Evolutionary conservation across 495 filamentous ascomycete species (phyloP).

Genomic region (Aspergillus taichungensis): DNA sequence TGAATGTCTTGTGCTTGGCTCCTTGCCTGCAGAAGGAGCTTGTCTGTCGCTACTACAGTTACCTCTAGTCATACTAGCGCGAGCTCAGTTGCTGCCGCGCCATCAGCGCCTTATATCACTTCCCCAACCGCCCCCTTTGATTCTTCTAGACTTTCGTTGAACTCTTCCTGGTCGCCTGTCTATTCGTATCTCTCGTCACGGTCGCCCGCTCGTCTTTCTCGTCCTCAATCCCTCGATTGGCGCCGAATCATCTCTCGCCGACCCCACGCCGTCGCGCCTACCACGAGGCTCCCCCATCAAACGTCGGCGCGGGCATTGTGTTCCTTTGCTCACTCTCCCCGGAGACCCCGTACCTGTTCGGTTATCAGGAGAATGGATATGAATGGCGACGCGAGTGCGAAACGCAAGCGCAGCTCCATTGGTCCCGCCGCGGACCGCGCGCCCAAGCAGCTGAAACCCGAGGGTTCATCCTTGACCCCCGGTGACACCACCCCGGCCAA

Average conservation of each 20-base stretch:
- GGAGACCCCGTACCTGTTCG: neutral
- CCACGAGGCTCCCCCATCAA: neutral
- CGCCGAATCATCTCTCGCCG: conserved; percentile 1
- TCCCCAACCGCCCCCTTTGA: too few relatives aligned
- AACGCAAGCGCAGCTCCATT: conserved; percentile 53
- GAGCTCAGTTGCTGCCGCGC: conserved; percentile 5
- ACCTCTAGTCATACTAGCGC: conserved; percentile 1
- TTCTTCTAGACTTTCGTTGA: too few relatives aligned
- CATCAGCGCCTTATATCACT: neutral
- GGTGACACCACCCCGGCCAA: conserved; percentile 40
- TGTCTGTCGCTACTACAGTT: conserved; percentile 15
- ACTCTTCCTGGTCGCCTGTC: too few relatives aligned
- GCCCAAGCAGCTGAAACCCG: conserved; percentile 45
- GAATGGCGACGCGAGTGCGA: conserved; percentile 42
- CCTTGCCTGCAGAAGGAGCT: conserved; percentile 22
- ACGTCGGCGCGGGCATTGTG: conserved; percentile 3
- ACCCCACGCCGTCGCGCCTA: conserved; percentile 3
- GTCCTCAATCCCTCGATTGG: conserved; percentile 5
- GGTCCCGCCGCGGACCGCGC: conserved; percentile 43
- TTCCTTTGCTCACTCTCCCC: conserved; percentile 2
- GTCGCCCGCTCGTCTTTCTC: neutral
- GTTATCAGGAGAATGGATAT: conserved; percentile 37
- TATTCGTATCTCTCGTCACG: too few relatives aligned
- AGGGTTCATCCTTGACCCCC: conserved; percentile 32
- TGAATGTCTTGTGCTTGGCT: conserved; percentile 27